A percentile compares a stretch with the other conserved stretches of the same genome.
These are phyloP conservation scores for Penicillium psychrofluorescens DNA, from an alignment of 495 filamentous ascomycete genomes.

Conservation along the genomic window DNA sequence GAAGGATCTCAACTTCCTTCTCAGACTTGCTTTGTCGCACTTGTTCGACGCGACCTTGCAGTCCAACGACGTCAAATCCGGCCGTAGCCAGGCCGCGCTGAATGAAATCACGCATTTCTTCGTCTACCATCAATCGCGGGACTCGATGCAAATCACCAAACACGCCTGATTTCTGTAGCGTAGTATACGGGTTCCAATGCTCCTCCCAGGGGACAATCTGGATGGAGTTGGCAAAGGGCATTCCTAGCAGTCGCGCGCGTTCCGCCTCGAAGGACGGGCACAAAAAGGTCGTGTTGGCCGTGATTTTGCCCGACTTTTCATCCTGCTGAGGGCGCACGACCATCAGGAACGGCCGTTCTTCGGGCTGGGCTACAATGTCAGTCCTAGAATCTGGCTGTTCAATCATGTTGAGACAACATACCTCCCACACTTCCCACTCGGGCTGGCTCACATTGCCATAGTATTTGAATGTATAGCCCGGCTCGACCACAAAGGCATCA, in stretches of 20 bases:
- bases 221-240: constrained; percentile 37
- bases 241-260: constrained; percentile 41
- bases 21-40: constrained; percentile 45
- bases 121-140: constrained; percentile 46
- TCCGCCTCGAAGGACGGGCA: constrained; percentile 48
- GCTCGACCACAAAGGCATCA: constrained; percentile 48
- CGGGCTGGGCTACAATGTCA: constrained; percentile 22
- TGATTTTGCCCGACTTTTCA: constrained; percentile 24
- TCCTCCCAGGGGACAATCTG: constrained; percentile 48
- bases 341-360: constrained; percentile 52
- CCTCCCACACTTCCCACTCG: constrained; percentile 53
- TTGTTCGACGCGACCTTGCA: constrained; percentile 39
- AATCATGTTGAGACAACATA: background rate
- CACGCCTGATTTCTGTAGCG: constrained; percentile 27
- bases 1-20: constrained; percentile 40
- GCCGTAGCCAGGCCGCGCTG: constrained; percentile 35
- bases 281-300: constrained; percentile 42
- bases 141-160: constrained; percentile 8
- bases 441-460: constrained; percentile 47
- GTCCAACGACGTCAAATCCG: constrained; percentile 41
- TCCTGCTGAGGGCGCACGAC: constrained; percentile 32
- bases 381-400: background rate
- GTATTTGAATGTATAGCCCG: constrained; percentile 52
- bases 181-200: constrained; percentile 49
- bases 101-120: constrained; percentile 52